A percentile compares a stretch with the other conserved stretches of the same genome.
phyloP scores from a whole-genome alignment of 2,329 filamentous ascomycete species.

The Cladosporium phlei region DNA sequence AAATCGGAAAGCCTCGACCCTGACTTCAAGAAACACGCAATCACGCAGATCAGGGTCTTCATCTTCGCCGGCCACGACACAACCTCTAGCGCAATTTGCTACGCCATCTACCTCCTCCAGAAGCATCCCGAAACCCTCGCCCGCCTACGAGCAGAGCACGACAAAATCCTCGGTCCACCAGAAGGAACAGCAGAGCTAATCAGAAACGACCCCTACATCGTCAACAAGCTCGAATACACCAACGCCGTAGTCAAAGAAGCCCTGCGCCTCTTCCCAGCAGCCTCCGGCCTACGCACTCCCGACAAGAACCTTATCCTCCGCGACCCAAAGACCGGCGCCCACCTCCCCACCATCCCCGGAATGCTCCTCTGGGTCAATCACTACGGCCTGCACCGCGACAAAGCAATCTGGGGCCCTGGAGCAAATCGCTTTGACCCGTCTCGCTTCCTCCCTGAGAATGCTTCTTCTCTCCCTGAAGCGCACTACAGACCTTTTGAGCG shows the following conservation, averaged over 20 bases:
- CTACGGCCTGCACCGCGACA: conserved; percentile 32
- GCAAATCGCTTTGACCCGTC: conserved; percentile 45
- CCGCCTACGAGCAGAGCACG: conserved; percentile 45
- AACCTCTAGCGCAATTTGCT: conserved; percentile 31
- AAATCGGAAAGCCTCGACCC: conserved; percentile 27
- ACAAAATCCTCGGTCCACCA: conserved; percentile 38
- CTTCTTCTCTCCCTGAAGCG: conserved; percentile 35
- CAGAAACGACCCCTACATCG: conserved; percentile 38
- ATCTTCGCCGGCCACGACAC: conserved; percentile 41
- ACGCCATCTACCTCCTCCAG: conserved; percentile 35
- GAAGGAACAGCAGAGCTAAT: conserved; percentile 29
- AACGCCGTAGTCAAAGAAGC: conserved; percentile 50
- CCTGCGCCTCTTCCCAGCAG: conserved; percentile 49
- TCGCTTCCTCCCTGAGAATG: conserved; percentile 36
- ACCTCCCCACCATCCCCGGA: conserved; percentile 40
- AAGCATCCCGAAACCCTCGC: conserved; percentile 28
- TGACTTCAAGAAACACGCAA: conserved; percentile 30
- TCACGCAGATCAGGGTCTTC: conserved; percentile 34
- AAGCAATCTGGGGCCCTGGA: conserved; percentile 35
- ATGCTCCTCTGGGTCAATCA: conserved; percentile 41
- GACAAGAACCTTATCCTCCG: conserved; percentile 32
- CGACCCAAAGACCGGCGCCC: conserved; percentile 37
- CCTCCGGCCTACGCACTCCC: conserved; percentile 37
- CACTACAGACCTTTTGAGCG: conserved; percentile 52
- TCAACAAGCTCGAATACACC: conserved; percentile 51